phyloP scores from a whole-genome alignment of 2,329 filamentous ascomycete species.

The Ilyonectria destructans region DNA sequence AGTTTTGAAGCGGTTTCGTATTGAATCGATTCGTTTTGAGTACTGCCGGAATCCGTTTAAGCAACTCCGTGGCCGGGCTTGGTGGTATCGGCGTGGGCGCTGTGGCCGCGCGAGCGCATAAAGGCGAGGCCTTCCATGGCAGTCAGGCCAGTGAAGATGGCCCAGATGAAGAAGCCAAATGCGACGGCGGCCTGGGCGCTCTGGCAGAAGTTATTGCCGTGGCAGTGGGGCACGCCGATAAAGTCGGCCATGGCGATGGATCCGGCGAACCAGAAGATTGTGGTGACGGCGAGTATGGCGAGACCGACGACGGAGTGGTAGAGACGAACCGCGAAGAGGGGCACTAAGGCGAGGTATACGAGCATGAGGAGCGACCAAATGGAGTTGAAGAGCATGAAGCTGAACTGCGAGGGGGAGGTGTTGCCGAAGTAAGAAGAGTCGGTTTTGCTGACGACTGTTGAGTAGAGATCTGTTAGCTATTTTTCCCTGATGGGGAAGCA shows the following conservation, averaged over 20 bases:
- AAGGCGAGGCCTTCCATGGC: constrained; percentile 64
- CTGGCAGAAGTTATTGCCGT: constrained; percentile 70
- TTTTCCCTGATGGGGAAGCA: constrained; percentile 9
- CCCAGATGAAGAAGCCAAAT: constrained; percentile 78
- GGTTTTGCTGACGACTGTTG: constrained; percentile 54
- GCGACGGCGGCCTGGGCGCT: constrained; percentile 75
- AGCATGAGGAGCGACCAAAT: constrained; percentile 84
- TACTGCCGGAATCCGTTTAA: constrained; percentile 14
- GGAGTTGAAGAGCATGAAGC: constrained; percentile 86
- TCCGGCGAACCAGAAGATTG: constrained; percentile 92
- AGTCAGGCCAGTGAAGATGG: constrained; percentile 64
- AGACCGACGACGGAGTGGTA: constrained; percentile 79
- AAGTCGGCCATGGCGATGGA: constrained; percentile 83
- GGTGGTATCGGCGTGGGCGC: constrained; percentile 51
- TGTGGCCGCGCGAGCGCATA: constrained; percentile 58
- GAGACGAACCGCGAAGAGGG: constrained; percentile 72
- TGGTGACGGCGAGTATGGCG: constrained; percentile 79
- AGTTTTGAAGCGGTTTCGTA: constrained; percentile 1
- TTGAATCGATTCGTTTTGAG: constrained; percentile 19
- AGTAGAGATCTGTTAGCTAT: constrained; percentile 6
- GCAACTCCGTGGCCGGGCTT: constrained; percentile 45
- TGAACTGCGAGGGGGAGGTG: constrained; percentile 69
- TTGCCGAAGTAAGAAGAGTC: constrained; percentile 44
- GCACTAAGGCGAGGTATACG: constrained; percentile 79
- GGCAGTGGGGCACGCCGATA: constrained; percentile 70